Percentiles rank a stretch among this genome's conserved stretches.
These are phyloP conservation scores for Diaporthe ampelina DNA, from an alignment of 2,329 filamentous ascomycete genomes.

Conservation along the genomic window DNA sequence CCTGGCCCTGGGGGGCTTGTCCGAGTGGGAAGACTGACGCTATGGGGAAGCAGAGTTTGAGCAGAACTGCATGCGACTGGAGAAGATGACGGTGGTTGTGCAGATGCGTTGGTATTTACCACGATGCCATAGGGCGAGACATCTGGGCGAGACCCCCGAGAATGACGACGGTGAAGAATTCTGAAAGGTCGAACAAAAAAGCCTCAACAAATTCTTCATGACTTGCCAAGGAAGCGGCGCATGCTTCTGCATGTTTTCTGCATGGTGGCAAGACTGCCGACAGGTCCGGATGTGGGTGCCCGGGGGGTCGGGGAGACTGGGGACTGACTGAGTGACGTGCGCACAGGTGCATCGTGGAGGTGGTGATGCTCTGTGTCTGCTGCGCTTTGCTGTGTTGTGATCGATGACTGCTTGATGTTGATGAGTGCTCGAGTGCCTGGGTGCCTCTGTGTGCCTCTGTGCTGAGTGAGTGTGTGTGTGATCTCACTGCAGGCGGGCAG, in stretches of 20 bases:
- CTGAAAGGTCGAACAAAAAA: not conserved
- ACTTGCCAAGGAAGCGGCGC: constrained; percentile 11
- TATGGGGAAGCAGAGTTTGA: constrained; percentile 14
- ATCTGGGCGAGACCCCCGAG: not conserved
- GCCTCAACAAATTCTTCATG: constrained; percentile 20
- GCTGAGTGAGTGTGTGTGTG: not conserved
- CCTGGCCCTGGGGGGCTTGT: not conserved
- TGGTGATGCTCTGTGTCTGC: constrained; percentile 23
- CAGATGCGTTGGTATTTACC: not conserved
- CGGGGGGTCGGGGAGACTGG: no score
- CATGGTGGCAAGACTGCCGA: constrained; percentile 32
- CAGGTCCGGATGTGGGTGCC: constrained; percentile 6
- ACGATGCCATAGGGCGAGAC: constrained; percentile 6
- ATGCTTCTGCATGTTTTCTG: constrained; percentile 4
- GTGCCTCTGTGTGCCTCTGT: not conserved
- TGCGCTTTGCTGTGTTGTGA: not conserved
- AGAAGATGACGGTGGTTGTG: constrained; percentile 10
- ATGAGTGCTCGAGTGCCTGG: not conserved
- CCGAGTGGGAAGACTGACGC: not conserved
- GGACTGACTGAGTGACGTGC: constrained; percentile 15
- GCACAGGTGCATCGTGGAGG: constrained; percentile 29
- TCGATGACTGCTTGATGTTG: not conserved
- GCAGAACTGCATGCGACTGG: not conserved
- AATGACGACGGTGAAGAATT: not conserved
- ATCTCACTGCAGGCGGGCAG: no score